These are phyloP conservation scores for Taphrina betulina DNA, from an alignment of 1,139 yeast species.

Conservation along the genomic window DNA sequence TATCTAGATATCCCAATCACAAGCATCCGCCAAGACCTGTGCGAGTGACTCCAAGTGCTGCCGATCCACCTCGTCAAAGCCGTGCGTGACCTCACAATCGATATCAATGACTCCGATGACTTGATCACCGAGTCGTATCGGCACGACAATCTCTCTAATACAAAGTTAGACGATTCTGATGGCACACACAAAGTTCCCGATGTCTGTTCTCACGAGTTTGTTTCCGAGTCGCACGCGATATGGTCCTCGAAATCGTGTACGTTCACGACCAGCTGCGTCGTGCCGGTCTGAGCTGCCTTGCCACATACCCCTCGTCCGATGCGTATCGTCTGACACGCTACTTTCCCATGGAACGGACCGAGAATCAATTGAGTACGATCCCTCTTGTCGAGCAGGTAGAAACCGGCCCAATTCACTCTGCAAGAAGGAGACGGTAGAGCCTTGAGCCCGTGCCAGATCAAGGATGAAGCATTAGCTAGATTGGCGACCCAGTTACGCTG, in stretches of 20 bases:
- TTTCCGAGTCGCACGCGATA: conserved; percentile 95
- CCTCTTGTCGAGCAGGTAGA: conserved; percentile 57
- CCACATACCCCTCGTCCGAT: conserved; percentile 93
- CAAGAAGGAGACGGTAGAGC: conserved; percentile 48
- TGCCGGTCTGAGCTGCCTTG: conserved; percentile 58
- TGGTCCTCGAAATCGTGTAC: conserved; percentile 84
- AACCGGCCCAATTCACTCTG: conserved; percentile 89
- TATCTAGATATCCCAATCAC: conserved; percentile 45
- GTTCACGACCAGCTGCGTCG: conserved; percentile 72
- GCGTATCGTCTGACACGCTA: conserved; percentile 81
- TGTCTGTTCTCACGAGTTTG: conserved; percentile 50
- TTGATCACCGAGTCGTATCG: conserved; percentile 52
- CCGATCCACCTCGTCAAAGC: conserved; percentile 66
- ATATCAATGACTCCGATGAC: conserved; percentile 79
- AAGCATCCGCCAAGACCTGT: conserved; percentile 51
- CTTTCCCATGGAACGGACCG: conserved; percentile 96
- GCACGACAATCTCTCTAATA: conserved; percentile 82
- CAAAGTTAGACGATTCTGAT: neutral
- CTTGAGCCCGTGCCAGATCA: conserved; percentile 84
- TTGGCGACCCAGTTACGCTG: conserved; percentile 86
- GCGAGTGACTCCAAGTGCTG: conserved; percentile 62
- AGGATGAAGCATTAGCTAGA: conserved; percentile 77
- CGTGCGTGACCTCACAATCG: conserved; percentile 66
- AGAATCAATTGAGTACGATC: conserved; percentile 54
- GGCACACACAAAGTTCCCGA: no score